phyloP scores from a whole-genome alignment of 2,329 filamentous ascomycete species.

The Ophiostoma tasmaniense region DNA sequence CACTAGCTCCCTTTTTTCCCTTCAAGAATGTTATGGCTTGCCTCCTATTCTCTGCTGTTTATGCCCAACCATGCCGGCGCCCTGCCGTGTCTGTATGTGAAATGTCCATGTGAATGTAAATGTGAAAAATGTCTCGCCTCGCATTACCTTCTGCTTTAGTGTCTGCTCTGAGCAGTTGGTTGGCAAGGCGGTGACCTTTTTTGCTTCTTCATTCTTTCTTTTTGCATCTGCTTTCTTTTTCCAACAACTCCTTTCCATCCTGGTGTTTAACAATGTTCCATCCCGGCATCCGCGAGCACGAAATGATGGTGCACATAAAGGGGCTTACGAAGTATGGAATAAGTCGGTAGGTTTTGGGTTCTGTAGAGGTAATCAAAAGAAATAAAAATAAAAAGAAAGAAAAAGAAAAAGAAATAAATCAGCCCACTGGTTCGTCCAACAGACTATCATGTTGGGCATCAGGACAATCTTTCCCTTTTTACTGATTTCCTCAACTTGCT shows the following conservation, averaged over 20 bases:
- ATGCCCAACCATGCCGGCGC: neutral
- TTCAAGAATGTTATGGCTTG: neutral
- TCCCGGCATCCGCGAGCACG: constrained; percentile 5
- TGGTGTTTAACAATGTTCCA: neutral
- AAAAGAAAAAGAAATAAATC: neutral
- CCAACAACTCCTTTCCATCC: neutral
- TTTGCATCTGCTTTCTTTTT: neutral
- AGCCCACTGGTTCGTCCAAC: neutral
- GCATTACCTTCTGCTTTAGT: neutral
- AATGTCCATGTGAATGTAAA: no score
- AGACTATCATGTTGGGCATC: neutral
- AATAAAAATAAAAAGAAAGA: neutral
- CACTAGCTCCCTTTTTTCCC: neutral
- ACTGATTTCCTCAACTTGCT: neutral
- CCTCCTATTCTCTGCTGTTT: neutral
- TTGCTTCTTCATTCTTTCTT: neutral
- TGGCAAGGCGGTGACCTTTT: neutral
- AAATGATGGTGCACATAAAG: neutral
- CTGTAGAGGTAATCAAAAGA: neutral
- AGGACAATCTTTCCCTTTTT: neutral
- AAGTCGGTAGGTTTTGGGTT: neutral
- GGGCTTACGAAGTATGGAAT: neutral
- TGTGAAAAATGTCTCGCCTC: neutral
- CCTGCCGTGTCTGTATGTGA: neutral
- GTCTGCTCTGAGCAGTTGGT: neutral